Evolutionary conservation across 495 filamentous ascomycete species (phyloP).

Genomic region (Margaritispora aquatica): DNA sequence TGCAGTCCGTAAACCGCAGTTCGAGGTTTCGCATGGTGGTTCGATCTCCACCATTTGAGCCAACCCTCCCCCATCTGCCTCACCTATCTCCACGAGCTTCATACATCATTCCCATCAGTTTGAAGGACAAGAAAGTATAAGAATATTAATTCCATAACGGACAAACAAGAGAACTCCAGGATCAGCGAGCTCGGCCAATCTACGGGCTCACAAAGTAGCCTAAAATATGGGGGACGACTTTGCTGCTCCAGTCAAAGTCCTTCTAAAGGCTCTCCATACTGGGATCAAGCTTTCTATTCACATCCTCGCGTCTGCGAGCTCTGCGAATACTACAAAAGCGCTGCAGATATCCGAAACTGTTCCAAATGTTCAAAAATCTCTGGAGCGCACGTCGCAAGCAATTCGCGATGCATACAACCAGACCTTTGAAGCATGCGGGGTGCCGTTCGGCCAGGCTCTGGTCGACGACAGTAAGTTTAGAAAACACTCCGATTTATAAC

Average conservation of each 20-base stretch:
- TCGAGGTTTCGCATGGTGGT: neutral
- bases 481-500: neutral
- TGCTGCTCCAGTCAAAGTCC: constrained; percentile 17
- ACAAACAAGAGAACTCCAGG: neutral
- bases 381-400: constrained; percentile 6
- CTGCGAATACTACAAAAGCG: constrained; percentile 11
- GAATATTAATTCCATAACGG: neutral
- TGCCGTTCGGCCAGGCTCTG: constrained; percentile 15
- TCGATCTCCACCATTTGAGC: neutral
- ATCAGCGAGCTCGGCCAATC: neutral
- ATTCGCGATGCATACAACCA: constrained; percentile 17
- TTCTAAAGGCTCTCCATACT: constrained; percentile 16
- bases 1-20: neutral
- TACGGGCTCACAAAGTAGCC: neutral
- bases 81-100: neutral
- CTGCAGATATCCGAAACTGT: constrained; percentile 16
- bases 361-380: constrained; percentile 7
- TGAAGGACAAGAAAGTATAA: neutral
- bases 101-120: neutral
- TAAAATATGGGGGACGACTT: constrained; percentile 13
- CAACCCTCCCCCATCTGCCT: neutral
- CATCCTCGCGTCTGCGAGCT: constrained; percentile 10
- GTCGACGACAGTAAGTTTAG: constrained; percentile 16
- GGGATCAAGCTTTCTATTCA: constrained; percentile 16
- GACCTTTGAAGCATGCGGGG: constrained; percentile 11